These are phyloP conservation scores for Galerina marginata DNA, from an alignment of 768 basidiomycete species.

Conservation along the genomic window DNA sequence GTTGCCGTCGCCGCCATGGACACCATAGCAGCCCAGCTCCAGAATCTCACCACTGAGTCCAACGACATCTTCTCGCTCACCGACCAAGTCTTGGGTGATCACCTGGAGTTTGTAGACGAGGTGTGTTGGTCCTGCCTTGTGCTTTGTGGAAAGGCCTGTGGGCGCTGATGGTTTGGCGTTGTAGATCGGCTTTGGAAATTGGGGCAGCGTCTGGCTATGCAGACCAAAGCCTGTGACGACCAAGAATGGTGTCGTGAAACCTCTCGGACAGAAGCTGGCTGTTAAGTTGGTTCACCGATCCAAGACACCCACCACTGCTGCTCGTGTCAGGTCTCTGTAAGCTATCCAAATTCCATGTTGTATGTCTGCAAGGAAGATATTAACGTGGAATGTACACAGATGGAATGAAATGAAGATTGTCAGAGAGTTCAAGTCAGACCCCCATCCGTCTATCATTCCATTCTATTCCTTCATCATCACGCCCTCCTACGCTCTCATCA, in stretches of 20 bases:
- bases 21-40: constrained; percentile 33
- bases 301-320: constrained; percentile 83
- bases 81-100: constrained; percentile 72
- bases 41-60: constrained; percentile 35
- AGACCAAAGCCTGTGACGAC: constrained; percentile 55
- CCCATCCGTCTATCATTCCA: constrained; percentile 90
- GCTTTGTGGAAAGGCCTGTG: not conserved
- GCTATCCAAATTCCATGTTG: constrained; percentile 28
- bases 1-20: constrained; percentile 39
- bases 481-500: constrained; percentile 87
- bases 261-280: constrained; percentile 68
- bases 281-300: constrained; percentile 94
- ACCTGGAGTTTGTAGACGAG: constrained; percentile 78
- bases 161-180: constrained; percentile 10
- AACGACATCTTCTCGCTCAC: constrained; percentile 78
- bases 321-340: constrained; percentile 87
- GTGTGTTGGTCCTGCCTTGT: constrained; percentile 38
- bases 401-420: constrained; percentile 99
- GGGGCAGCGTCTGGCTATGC: constrained; percentile 91
- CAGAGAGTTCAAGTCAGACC: constrained; percentile 78
- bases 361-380: not conserved
- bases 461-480: constrained; percentile 96
- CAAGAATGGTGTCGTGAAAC: constrained; percentile 39
- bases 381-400: constrained; percentile 41
- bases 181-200: constrained; percentile 92